A percentile compares a stretch with the other conserved stretches of the same genome.
These are phyloP conservation scores for Oxytropis ochrocephala DNA, from an alignment of 306 rosid genomes.

Conservation along the genomic window DNA sequence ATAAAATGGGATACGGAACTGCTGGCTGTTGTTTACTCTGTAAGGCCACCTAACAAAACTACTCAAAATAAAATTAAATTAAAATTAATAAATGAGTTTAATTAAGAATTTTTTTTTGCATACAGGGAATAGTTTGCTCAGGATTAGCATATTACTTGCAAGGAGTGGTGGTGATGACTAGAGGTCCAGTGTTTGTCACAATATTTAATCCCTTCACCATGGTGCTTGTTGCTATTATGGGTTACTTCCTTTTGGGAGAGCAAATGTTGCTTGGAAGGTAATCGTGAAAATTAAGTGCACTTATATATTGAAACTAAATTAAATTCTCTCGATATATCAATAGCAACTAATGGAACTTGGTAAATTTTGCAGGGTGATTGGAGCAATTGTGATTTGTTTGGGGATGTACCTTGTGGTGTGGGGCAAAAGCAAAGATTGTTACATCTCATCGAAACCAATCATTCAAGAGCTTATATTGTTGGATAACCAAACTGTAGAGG, in stretches of 20 bases:
- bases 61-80: not conserved
- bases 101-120: not conserved
- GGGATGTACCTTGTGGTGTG: constrained; percentile 74
- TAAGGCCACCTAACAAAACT: constrained; percentile 12
- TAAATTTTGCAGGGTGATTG: constrained; percentile 46
- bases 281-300: not conserved
- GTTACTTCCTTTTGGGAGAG: constrained; percentile 51
- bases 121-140: constrained; percentile 70
- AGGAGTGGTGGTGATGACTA: constrained; percentile 66
- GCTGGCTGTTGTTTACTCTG: constrained; percentile 49
- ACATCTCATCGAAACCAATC: constrained; percentile 13
- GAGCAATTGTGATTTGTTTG: constrained; percentile 49
- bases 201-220: constrained; percentile 70
- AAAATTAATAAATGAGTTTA: not conserved
- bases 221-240: constrained; percentile 70
- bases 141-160: constrained; percentile 78
- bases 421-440: constrained; percentile 75
- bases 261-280: constrained; percentile 74
- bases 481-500: constrained; percentile 3
- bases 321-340: not conserved
- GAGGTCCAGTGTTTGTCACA: constrained; percentile 88
- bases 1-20: constrained; percentile 51
- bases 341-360: not conserved
- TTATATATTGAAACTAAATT: not conserved
- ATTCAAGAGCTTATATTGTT: constrained; percentile 22